Conservation (phyloP, 805 yeast species). For the Saccharomycopsis fibuligera region DNA sequence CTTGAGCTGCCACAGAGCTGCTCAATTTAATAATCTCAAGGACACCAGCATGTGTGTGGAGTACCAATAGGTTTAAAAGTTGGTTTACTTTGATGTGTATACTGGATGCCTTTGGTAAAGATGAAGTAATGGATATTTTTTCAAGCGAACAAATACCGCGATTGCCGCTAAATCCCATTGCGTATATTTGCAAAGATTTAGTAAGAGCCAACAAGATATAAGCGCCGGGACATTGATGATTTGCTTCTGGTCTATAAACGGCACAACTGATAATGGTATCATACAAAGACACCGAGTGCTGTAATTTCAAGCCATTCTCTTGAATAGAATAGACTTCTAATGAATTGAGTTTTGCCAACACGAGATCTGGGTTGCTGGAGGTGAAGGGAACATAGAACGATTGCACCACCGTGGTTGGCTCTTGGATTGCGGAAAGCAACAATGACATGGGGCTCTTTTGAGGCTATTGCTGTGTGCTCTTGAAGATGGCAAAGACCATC, state of each 20-base stretch:
- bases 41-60: background rate
- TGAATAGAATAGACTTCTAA: conserved; percentile 1
- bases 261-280: conserved; percentile 1
- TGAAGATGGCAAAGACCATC: no score
- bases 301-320: background rate
- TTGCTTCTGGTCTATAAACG: background rate
- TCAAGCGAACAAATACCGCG: background rate
- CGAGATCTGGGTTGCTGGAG: background rate
- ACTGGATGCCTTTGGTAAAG: conserved; percentile 3
- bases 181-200: background rate
- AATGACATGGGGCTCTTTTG: conserved; percentile 5
- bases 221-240: background rate
- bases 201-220: conserved; percentile 3
- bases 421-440: background rate
- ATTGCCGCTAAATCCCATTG: background rate
- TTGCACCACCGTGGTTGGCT: conserved; percentile 1
- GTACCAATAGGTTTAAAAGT: background rate
- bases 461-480: no score
- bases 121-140: background rate
- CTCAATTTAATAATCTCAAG: background rate
- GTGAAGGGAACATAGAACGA: conserved; percentile 3
- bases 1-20: no score
- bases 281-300: background rate
- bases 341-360: conserved; percentile 2
- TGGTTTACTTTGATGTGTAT: background rate